These are phyloP conservation scores for Skeletonema potamos DNA, from an alignment of 108 stramenopile species.

Conservation along the genomic window DNA sequence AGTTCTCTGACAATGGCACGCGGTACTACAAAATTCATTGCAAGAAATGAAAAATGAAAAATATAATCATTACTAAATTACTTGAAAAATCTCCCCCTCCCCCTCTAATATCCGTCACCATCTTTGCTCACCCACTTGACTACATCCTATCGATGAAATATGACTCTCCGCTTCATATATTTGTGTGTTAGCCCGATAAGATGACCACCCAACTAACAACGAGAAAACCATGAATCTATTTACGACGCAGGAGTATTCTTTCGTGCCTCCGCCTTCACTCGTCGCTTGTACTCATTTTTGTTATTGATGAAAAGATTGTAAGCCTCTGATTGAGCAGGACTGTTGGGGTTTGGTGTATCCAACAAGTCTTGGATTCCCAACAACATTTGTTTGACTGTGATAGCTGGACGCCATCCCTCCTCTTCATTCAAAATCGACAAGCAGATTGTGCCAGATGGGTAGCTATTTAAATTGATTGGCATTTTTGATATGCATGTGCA, in stretches of 20 bases:
- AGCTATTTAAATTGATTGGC: slow-evolving; percentile 54
- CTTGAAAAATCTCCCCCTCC: neutral
- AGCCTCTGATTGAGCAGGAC: slow-evolving; percentile 95
- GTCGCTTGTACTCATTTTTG: slow-evolving; percentile 81
- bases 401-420: slow-evolving; percentile 98
- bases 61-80: slow-evolving; percentile 2
- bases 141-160: too few species aligned
- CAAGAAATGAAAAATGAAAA: neutral
- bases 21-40: neutral
- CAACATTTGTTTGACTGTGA: slow-evolving; percentile 96
- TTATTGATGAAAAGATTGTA: slow-evolving; percentile 90
- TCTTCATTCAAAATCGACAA: slow-evolving; percentile 97
- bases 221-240: neutral
- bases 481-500: neutral
- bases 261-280: slow-evolving; percentile 82
- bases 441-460: slow-evolving; percentile 97
- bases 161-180: too few species aligned
- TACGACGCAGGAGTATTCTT: slow-evolving; percentile 59
- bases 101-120: neutral
- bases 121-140: neutral
- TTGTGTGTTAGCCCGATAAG: neutral
- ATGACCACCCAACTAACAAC: neutral
- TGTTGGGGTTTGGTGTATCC: slow-evolving; percentile 92
- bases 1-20: neutral
- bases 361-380: slow-evolving; percentile 98